These are phyloP conservation scores for Xylariaceae sp. DNA, from an alignment of 2,329 filamentous ascomycete genomes.

Conservation along the genomic window DNA sequence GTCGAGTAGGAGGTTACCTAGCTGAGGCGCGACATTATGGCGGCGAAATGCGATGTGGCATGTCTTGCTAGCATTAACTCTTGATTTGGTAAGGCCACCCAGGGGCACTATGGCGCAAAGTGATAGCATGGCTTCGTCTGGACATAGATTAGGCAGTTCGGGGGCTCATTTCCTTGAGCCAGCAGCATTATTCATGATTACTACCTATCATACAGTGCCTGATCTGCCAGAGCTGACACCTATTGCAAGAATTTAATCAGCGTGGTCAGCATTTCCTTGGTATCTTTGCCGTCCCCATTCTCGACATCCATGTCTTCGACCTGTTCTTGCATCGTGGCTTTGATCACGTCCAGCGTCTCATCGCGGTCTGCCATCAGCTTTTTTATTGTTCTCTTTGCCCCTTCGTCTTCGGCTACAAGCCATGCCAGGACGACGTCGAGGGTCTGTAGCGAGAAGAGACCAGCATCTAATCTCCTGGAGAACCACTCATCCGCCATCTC, in stretches of 20 bases:
- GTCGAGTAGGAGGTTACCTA: no score
- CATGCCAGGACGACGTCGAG: slow-evolving; percentile 84
- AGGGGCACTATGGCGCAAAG: not conserved
- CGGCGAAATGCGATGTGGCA: not conserved
- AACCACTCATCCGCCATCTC: slow-evolving; percentile 68
- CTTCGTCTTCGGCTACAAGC: slow-evolving; percentile 84
- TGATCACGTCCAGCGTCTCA: slow-evolving; percentile 60
- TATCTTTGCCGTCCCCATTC: slow-evolving; percentile 43
- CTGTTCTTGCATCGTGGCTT: slow-evolving; percentile 61
- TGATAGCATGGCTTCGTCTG: not conserved
- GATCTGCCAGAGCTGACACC: slow-evolving; percentile 7
- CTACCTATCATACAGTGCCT: not conserved
- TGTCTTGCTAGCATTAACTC: not conserved
- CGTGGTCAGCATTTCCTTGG: slow-evolving; percentile 50
- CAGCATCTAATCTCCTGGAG: slow-evolving; percentile 72
- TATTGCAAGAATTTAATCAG: slow-evolving; percentile 45
- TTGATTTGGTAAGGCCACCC: not conserved
- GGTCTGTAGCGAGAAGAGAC: slow-evolving; percentile 76
- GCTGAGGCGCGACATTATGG: no score
- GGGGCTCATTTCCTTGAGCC: slow-evolving; percentile 7
- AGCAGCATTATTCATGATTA: slow-evolving; percentile 16
- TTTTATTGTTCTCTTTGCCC: slow-evolving; percentile 62
- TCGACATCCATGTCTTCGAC: slow-evolving; percentile 43
- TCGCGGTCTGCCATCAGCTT: slow-evolving; percentile 63
- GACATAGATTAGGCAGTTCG: slow-evolving; percentile 2